phyloP scores from a whole-genome alignment of 305 asterid species.

The Fraxinus dipetala region DNA sequence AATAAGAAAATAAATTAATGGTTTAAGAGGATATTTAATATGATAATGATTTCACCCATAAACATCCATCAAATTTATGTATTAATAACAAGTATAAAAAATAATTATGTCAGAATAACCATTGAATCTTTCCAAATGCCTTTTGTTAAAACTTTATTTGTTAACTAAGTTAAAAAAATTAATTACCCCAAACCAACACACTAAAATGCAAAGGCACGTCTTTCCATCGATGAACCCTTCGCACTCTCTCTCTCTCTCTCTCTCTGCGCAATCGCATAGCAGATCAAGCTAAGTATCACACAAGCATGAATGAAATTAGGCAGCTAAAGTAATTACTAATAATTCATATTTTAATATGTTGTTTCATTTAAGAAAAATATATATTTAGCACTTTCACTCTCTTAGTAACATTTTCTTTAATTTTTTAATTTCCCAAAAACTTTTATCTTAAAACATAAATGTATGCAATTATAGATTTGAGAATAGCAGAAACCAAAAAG shows the following conservation, averaged over 20 bases:
- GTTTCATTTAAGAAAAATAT: not conserved
- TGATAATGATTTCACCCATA: not conserved
- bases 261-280: not conserved
- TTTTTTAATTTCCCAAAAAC: no score
- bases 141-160: not conserved
- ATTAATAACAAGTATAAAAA: slow-evolving; percentile 8
- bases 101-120: slow-evolving; percentile 41
- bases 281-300: not conserved
- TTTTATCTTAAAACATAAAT: no score
- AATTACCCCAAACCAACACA: not conserved
- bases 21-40: not conserved
- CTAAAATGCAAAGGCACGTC: not conserved
- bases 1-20: slow-evolving; percentile 22
- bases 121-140: slow-evolving; percentile 34
- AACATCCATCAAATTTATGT: slow-evolving; percentile 13
- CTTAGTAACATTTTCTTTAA: no score
- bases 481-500: no score
- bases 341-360: not conserved
- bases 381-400: no score
- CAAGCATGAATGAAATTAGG: not conserved
- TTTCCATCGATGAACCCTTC: not conserved
- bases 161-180: slow-evolving; percentile 1
- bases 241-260: not conserved
- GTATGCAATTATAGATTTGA: no score
- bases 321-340: not conserved